phyloP scores from a whole-genome alignment of 805 yeast species.

The Candida alai region DNA sequence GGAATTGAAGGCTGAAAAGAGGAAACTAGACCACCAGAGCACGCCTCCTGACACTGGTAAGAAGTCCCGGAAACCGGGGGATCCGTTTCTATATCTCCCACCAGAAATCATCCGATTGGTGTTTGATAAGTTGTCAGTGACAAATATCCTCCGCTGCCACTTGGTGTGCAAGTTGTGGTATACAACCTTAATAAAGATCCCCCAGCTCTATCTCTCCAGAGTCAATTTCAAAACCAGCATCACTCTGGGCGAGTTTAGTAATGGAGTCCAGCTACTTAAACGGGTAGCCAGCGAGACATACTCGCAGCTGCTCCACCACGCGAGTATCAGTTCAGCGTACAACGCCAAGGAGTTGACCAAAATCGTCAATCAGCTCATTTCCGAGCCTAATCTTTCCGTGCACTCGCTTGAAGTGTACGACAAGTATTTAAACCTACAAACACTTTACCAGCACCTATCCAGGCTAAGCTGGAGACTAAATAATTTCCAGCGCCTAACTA shows the following conservation, averaged over 20 bases:
- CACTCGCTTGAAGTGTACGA: constrained; percentile 27
- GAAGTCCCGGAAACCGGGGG: constrained; percentile 9
- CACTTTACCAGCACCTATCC: constrained; percentile 20
- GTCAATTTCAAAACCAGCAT: constrained; percentile 24
- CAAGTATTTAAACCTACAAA: constrained; percentile 20
- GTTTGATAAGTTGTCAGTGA: constrained; percentile 20
- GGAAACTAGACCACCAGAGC: too few relatives aligned
- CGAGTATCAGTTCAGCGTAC: constrained; percentile 20
- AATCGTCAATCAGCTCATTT: constrained; percentile 24
- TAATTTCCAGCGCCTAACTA: constrained; percentile 17
- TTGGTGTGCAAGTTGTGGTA: constrained; percentile 35
- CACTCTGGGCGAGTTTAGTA: constrained; percentile 23
- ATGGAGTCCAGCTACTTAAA: constrained; percentile 27
- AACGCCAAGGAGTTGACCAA: constrained; percentile 21
- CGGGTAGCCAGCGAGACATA: constrained; percentile 16
- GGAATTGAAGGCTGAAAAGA: constrained; percentile 16
- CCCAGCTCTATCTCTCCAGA: constrained; percentile 20
- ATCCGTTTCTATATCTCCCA: constrained; percentile 28
- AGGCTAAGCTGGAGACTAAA: constrained; percentile 24
- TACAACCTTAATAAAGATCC: constrained; percentile 19
- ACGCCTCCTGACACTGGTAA: neutral
- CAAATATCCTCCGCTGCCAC: constrained; percentile 24
- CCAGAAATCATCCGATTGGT: constrained; percentile 26
- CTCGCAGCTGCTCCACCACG: constrained; percentile 15
- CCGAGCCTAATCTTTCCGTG: constrained; percentile 19